phyloP scores from a whole-genome alignment of 2,329 filamentous ascomycete species.

The Polytolypa hystricis region DNA sequence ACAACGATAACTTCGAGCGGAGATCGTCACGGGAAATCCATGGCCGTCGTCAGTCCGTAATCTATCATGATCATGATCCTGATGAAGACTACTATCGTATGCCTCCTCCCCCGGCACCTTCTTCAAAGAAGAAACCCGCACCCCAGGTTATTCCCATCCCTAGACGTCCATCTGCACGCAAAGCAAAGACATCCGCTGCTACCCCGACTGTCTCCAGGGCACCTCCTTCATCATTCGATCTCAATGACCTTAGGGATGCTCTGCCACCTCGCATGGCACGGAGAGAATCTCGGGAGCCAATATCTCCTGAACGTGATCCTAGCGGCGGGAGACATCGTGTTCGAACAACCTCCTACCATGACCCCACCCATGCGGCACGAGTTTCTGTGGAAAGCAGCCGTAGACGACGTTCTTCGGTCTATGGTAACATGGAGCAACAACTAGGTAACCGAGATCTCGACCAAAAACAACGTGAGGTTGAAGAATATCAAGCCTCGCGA shows the following conservation, averaged over 20 bases:
- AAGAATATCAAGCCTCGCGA: slow-evolving; percentile 30
- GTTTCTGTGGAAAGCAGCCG: slow-evolving; percentile 26
- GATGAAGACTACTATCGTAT: slow-evolving; percentile 34
- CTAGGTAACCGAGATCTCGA: slow-evolving; percentile 19
- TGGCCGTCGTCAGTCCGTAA: slow-evolving; percentile 20
- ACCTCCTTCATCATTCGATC: slow-evolving; percentile 24
- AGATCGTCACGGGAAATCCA: slow-evolving; percentile 20
- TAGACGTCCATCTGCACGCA: slow-evolving; percentile 16
- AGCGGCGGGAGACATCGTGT: slow-evolving; percentile 18
- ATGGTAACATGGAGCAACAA: slow-evolving; percentile 19
- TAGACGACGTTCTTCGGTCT: slow-evolving; percentile 21
- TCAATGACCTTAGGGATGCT: slow-evolving; percentile 22
- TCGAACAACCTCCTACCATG: slow-evolving; percentile 24
- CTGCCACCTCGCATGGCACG: slow-evolving; percentile 21
- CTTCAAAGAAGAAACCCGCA: slow-evolving; percentile 15
- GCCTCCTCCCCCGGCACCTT: slow-evolving; percentile 26
- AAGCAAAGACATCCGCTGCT: slow-evolving; percentile 21
- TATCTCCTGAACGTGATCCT: slow-evolving; percentile 24
- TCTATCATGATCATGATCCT: slow-evolving; percentile 15
- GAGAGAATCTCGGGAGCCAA: slow-evolving; percentile 20
- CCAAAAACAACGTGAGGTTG: slow-evolving; percentile 26
- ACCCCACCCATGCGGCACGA: slow-evolving; percentile 20
- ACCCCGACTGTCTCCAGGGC: slow-evolving; percentile 20
- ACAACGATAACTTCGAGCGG: slow-evolving; percentile 22
- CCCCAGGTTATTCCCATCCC: slow-evolving; percentile 26